Evolutionary conservation across 495 filamentous ascomycete species (phyloP), one percentile per base, ranked within the genome.

Genomic region (Penicillium macrosclerotiorum): DNA sequence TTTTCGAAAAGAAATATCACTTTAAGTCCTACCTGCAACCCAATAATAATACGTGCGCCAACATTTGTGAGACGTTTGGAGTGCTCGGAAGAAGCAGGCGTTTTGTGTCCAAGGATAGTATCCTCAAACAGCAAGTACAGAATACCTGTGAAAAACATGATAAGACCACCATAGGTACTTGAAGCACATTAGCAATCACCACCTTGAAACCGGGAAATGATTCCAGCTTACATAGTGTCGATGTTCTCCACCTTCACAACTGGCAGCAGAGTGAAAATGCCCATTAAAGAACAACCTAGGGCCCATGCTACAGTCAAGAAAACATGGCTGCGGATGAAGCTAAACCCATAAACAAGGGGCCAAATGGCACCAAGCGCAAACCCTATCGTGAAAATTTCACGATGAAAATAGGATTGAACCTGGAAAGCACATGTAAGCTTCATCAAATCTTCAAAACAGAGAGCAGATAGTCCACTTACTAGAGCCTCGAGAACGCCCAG

Each of bases 381-480:
- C 49, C 91, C 82, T 8, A 82, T 62, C 1, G 92, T 94, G 52
- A 89, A 87, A 14, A 99, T 81, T 60, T 95, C 87, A 17, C 94
- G 83, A 43, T 89, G 75, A 46, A 93, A 95, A 62, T 99, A 99
- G 34, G 90, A 92, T 69, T 83, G 79, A 5, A 86, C 82, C 81
- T 84, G 44, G 23, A 8, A 19, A 46, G 12, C 9, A 11, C 3
- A 23, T 13, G 36, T 51, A 29, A 61, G 51, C 41, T 45, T n/a
- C n/a, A n/a, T n/a, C n/a, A n/a, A n/a, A 47, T 38, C 29, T 22
- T 27, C n/a, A 4, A 32, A 12, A 22, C 16, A 5, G 48, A 32
- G 18, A 22, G 41, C 2, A 20, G 18, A 14, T 34, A 24, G 46
- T 13, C 5, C 19, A 76, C 83, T 60, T 78, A 95, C 92, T 64